Conservation (phyloP, 257 asterid species). For the Lycium ferocissimum region DNA sequence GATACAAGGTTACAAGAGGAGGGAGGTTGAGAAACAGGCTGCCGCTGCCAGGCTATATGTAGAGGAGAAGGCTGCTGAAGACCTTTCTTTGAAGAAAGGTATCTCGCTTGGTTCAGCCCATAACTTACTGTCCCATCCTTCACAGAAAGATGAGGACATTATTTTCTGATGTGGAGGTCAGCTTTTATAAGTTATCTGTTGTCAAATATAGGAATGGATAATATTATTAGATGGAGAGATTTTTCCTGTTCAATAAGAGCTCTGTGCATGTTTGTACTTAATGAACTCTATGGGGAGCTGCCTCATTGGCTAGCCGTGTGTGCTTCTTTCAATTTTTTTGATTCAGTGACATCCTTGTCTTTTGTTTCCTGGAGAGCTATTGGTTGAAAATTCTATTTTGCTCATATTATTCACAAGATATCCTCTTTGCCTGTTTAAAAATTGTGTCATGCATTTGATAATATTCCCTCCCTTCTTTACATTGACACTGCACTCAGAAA, state of each 20-base stretch:
- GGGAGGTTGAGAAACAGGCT: slow-evolving; percentile 47
- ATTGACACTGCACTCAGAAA: not conserved
- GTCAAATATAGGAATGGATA: slow-evolving; percentile 9
- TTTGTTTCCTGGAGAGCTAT: not conserved
- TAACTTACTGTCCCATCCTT: slow-evolving; percentile 37
- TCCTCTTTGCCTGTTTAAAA: not conserved
- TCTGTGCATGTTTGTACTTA: slow-evolving; percentile 26
- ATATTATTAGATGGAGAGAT: slow-evolving; percentile 5
- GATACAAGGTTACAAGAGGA: slow-evolving; percentile 58
- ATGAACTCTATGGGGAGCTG: slow-evolving; percentile 19
- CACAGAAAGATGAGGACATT: slow-evolving; percentile 50
- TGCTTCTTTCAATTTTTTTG: not conserved
- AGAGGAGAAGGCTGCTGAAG: slow-evolving; percentile 43
- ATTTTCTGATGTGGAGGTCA: slow-evolving; percentile 46
- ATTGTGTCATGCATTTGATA: not conserved
- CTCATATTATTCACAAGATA: not conserved
- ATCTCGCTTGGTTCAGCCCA: slow-evolving; percentile 40
- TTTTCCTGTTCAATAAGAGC: slow-evolving; percentile 29
- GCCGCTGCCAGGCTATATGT: slow-evolving; percentile 49
- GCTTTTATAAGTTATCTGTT: slow-evolving; percentile 17
- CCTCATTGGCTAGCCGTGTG: slow-evolving; percentile 7
- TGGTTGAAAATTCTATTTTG: not conserved
- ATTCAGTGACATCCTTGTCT: not conserved
- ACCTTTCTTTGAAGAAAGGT: slow-evolving; percentile 46
- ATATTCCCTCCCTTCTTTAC: not conserved